Evolutionary conservation across 176 grass and related monocot genomes (phyloP), one percentile per base, ranked within the genome.

Genomic region (Ensete glaucum): DNA sequence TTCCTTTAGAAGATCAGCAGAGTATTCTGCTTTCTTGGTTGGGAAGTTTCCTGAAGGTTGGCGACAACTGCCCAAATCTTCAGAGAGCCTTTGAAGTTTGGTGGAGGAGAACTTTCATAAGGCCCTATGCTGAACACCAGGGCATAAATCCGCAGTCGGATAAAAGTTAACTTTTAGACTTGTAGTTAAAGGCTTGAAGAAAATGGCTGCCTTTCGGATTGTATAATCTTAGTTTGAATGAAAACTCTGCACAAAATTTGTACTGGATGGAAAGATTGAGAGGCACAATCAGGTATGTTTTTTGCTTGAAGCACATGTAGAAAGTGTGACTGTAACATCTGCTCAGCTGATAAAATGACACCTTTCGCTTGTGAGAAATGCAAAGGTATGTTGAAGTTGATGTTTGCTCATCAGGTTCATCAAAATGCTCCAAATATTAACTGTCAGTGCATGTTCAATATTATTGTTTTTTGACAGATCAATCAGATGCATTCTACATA

Each of bases 1-100:
- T 96, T 70, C 83, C 89, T 67, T 71, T 96, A 72, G 87, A 89
- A 74, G 89, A 96, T 8, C 93, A 96, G 50, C 83, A 80, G 55
- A 65, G 78, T 9, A 86, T 96, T 43, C 80, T 96, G 16, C 71
- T 96, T 12, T 53, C 73, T 17, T 96, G 89, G 93, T 78, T 92
- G 19, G 93, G 83, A 17, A 85, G 76, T 25, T 96, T 92, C 82
- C 84, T 96, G 66, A 85, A 84, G 79, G 50, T 79, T 10, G 89
- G 87, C 0, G 85, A 92, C 73, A 88, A 84, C 53, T 96, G 93
- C 73, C 93, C 93, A 0, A 92, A 92, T 78, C 69, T 96, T 60
- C 85, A 86, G 60, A 89, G 93, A 72, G 93, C 93, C 9, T 96
- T 96, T 49, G 93, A 96, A 29, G 93, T 96, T 64, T 92, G 93